These are phyloP conservation scores for Globisporangium iwayamae DNA, from an alignment of 352 stramenopile species.

Conservation along the genomic window DNA sequence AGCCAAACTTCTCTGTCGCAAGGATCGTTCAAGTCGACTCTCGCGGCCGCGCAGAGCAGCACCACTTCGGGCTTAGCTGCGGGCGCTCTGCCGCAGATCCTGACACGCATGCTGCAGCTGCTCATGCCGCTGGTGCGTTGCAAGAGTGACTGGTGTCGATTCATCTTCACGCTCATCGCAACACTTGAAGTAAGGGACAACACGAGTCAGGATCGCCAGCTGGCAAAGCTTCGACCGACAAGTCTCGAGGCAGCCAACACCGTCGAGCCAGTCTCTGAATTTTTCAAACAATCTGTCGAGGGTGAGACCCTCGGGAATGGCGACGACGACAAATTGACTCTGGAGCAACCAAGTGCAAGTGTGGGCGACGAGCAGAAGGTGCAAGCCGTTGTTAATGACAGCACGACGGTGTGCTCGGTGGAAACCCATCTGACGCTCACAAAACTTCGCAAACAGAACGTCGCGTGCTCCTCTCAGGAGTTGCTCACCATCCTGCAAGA, in stretches of 20 bases:
- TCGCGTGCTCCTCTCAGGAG: background rate
- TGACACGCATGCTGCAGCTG: constrained; percentile 15
- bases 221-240: background rate
- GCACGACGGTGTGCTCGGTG: background rate
- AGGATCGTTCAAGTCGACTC: background rate
- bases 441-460: background rate
- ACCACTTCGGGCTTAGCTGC: constrained; percentile 5
- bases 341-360: background rate
- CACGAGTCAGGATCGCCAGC: background rate
- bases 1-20: background rate
- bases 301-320: background rate
- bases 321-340: background rate
- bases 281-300: background rate
- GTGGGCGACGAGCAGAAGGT: background rate
- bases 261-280: background rate
- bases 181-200: background rate
- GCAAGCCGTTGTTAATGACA: background rate
- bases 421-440: background rate
- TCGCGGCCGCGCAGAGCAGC: background rate
- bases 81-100: constrained; percentile 16
- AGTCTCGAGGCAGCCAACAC: background rate
- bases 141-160: constrained; percentile 25
- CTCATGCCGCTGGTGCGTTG: constrained; percentile 20
- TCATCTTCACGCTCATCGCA: constrained; percentile 21
- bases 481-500: background rate